Base-by-base conservation (phyloP, 2,329 filamentous ascomycete species). In the Pleomassaria siparia region DNA sequence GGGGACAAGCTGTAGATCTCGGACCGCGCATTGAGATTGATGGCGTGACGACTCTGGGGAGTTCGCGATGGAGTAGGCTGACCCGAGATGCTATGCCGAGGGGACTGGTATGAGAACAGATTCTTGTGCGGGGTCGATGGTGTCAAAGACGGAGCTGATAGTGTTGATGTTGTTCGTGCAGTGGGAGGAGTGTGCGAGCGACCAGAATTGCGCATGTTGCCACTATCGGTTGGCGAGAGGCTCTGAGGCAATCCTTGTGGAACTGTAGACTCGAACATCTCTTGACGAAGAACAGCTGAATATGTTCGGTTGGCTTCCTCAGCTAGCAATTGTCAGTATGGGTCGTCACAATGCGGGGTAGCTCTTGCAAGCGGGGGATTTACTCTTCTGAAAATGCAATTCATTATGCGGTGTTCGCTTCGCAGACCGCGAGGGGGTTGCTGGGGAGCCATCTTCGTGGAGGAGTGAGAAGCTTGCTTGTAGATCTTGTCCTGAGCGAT, bases 71-170 rank as follows among this genome's bases (percentile, higher is more conserved):
- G 91, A 3, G 91, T 96, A 1, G 86, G 88, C 59, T 95, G 89
- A n/a, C 88, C 88, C 16, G 64, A 87, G 82, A 61, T 47, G 47
- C 49, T 60, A 43, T 89, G 83, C 22, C 75, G 74, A 25, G 89
- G 87, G 2, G 89, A 91, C 72, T 89, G 85, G 69, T 95, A 96
- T 21, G 88, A 89, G 68, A 99, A 97, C 30, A 99, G 82, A 58
- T 99, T 99, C 74, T 96, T 97, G 72, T 96, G 91, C 9, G 94
- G 94, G 3, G 94, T 99, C 1, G 92, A 95, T 0, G 94, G 94
- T 0, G 92, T 96, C 49, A 94, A 79, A 47, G 84, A 78, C 22
- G 80, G 86, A 1, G 87, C 82, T 10, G 88, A 85, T n/a, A 91
- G 72, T 11, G 83, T 77, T 12, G 80, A 75, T 12, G 83, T 76